Evolutionary conservation across 257 asterid genomes (phyloP), one percentile per base, ranked within the genome.

Genomic region (Osmanthus fragrans): DNA sequence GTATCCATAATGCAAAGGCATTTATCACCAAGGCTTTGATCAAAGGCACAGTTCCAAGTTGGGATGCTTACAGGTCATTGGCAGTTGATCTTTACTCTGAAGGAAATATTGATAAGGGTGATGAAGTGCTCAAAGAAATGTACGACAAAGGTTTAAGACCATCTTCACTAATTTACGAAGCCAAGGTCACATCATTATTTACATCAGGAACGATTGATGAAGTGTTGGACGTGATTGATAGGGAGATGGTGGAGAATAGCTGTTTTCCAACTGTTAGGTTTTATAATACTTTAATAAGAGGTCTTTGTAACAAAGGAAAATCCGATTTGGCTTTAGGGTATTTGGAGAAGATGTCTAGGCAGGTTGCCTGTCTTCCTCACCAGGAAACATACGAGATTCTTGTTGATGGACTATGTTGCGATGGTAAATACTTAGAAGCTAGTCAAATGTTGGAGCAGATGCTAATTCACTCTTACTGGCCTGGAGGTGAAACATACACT

Each of bases 351-450:
- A 91, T 91, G 87, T 69, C 82, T 12, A 84, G 80, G 70, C 92
- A 84, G 75, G 73, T 87, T 16, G 92, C 97, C 11, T 88, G 93
- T 70, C 86, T 86, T 75, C 93, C 96, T 21, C 80, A 91, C 77
- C 78, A 73, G 74, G 96, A 89, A 64, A 89, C 91, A 1, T 95
- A 90, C 34, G 74, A 47, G n/a, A 79, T 73, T 83, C 82, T 95
- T 34, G 91, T 88, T 42, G 89, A 88, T 77, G 97, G 96, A 39
- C 82, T 95, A 1, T 93, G 98, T 82, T n/a, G 71, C 37, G 89
- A 89, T 71, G 92, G 97, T 30, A 86, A 82, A 65, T 93, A 85
- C 73, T 39, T 86, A n/a, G 91, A 91, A 85, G 98, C 96, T 45
- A 90, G 96, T 80, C 72, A 74, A 45, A 70, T 90, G 77, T 29